Evolutionary conservation across 2,329 filamentous ascomycete species (phyloP), one percentile per base, ranked within the genome.

Genomic region (Bimuria novae-zelandiae): DNA sequence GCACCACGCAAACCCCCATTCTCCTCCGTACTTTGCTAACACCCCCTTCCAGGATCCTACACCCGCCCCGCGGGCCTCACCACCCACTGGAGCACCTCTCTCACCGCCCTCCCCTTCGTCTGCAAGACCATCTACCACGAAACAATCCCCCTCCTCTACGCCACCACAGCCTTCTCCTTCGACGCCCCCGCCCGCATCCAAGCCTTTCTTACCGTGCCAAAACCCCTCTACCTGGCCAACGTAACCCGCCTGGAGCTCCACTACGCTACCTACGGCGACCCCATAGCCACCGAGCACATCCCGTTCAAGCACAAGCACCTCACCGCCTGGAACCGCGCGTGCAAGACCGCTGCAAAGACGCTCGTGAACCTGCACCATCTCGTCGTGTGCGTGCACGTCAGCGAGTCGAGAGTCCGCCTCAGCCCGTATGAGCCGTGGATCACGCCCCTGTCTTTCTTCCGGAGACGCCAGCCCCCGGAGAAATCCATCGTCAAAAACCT

Each of bases 91-190:
- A n/a, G 22, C 10, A 56, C 42, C 7, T 70, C 69, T 0, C 44
- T 68, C n/a, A 67, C 54, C 48, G 59, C 66, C 19, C 54, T 75
- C 3, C 49, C 61, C 41, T 57, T 69, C 1, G 63, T 68, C 12
- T 70, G 64, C 59, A 70, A 67, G 48, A 62, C 64, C 30, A 41
- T 72, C 6, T 36, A 69, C 45, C 2, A 8, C 4, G 72, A 75
- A 49, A 56, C 63, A 14, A 39, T 62, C 8, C 16, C 45, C 3
- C 57, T 70, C n/a, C 55, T 73, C 21, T 74, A 75, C 50, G 39
- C 51, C 2, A 64, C 55, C 1, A 67, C 67, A 2, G 52, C 57
- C 7, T 72, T 75, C 51, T 55, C 64, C n/a, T 70, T 72, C 49
- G 54, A 59, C 14, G 57, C 66, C 7, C 63, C 69, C 7, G 54